Conservation (phyloP, 441 rosid genomes). For the Erodium trifolium region DNA sequence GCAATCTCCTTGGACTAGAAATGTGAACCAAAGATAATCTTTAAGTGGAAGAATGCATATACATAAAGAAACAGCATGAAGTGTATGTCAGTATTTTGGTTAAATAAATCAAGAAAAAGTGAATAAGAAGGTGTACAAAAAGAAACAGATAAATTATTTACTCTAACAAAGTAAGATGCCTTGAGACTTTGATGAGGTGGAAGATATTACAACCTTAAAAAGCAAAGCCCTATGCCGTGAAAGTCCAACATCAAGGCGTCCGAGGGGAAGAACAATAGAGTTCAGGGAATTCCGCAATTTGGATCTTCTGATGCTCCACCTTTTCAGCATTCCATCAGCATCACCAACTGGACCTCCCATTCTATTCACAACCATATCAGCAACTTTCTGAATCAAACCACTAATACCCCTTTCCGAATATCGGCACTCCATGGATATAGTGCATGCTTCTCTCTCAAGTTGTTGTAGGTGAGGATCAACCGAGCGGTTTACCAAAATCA, state of each 20-base stretch:
- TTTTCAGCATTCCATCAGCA: slow-evolving; percentile 69
- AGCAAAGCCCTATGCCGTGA: slow-evolving; percentile 96
- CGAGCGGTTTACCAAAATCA: slow-evolving; percentile 67
- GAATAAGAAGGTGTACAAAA: background rate
- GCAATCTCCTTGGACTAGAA: slow-evolving; percentile 1
- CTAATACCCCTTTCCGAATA: slow-evolving; percentile 34
- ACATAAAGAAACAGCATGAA: background rate
- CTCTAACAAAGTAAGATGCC: background rate
- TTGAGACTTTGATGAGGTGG: background rate
- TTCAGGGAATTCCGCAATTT: slow-evolving; percentile 57
- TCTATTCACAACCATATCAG: slow-evolving; percentile 72
- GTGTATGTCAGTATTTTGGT: background rate
- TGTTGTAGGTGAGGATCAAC: slow-evolving; percentile 63
- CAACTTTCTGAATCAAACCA: slow-evolving; percentile 74
- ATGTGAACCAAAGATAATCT: background rate
- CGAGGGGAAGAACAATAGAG: slow-evolving; percentile 71
- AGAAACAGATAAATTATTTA: background rate
- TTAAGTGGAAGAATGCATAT: background rate
- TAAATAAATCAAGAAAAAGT: background rate
- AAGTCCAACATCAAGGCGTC: slow-evolving; percentile 74
- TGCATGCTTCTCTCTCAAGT: slow-evolving; percentile 52
- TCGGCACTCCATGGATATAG: slow-evolving; percentile 38
- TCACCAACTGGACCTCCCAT: slow-evolving; percentile 94
- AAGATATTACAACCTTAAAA: slow-evolving; percentile 61
- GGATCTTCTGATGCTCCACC: slow-evolving; percentile 60